Evolutionary conservation across 75 land plant genomes (phyloP), one percentile per base, ranked within the genome.

Genomic region (Pinus taeda): DNA sequence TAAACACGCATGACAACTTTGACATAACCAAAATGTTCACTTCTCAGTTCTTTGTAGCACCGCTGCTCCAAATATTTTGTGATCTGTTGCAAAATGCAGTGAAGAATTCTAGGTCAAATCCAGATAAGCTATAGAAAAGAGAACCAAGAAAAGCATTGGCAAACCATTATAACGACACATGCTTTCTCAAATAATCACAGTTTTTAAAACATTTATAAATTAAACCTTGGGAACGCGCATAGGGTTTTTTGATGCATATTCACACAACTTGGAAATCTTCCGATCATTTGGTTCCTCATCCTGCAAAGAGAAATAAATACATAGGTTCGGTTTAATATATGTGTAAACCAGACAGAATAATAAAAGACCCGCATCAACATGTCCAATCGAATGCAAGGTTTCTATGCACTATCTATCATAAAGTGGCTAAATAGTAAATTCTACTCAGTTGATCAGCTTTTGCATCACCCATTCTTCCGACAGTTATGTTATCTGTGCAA

Each of bases 271-370:
- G 26, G 77, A 81, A 77, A 96, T 94, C 88, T 90, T 96, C 76
- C 99, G 81, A 81, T 94, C 98, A 87, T 96, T 96, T 30, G 99
- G 99, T 73, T 77, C 86, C 77, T 90, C 99, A 60, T 88, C 95
- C 99, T 96, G 80, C 65, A 33, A 73, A 45, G 59, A 69, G 55
- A 37, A 58, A 80, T 42, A 20, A n/a, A n/a, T 69, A 39, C 22
- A 42, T 0, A 42, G 42, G 55, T 62, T 17, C 56, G 7, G 11
- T 57, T n/a, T 13, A 72, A 22, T 9, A 22, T 9, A 76, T 30
- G 33, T 60, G 55, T 49, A 11, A 9, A 9, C 9, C n/a, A 8
- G 53, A 22, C n/a, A 37, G 20, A n/a, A 69, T 18, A 17, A 39
- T 69, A 33, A 37, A 6, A 67, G 39, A 67, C 8, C 13, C 21